Percentiles rank a stretch among this genome's conserved stretches.
phyloP scores from a whole-genome alignment of 129 eudicot species.

The Centaurea solstitialis region DNA sequence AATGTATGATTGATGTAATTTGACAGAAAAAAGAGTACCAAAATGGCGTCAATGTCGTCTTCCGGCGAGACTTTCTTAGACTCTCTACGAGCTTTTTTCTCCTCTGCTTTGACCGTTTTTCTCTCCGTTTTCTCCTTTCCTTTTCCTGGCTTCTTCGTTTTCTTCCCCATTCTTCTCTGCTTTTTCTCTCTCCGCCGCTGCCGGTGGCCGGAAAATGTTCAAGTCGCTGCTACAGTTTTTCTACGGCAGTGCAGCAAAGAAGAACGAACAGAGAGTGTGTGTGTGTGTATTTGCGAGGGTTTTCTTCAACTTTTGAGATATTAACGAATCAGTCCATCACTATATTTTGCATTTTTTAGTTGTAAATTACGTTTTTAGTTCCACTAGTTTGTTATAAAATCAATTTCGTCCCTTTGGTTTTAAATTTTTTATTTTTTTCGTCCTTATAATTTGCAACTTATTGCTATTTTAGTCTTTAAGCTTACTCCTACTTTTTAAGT shows the following conservation, averaged over 20 bases:
- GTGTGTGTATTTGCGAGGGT: conserved; percentile 30
- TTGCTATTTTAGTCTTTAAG: too few species aligned
- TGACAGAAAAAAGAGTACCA: conserved; percentile 42
- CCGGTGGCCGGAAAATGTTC: conserved; percentile 5
- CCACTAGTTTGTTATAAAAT: too few species aligned
- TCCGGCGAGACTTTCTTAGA: conserved; percentile 88
- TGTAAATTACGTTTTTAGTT: too few species aligned
- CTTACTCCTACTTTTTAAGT: too few species aligned
- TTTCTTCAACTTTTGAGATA: conserved; percentile 1
- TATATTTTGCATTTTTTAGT: background rate
- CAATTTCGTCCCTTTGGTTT: too few species aligned
- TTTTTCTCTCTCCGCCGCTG: background rate
- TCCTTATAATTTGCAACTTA: too few species aligned
- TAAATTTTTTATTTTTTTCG: too few species aligned
- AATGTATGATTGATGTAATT: background rate
- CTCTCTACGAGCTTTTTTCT: conserved; percentile 79
- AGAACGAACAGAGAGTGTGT: too few species aligned
- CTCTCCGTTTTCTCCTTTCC: conserved; percentile 96
- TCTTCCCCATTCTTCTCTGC: conserved; percentile 72
- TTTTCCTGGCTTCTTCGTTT: conserved; percentile 90
- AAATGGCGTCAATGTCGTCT: conserved; percentile 95
- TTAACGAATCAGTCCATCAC: conserved; percentile 5
- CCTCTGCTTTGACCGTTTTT: conserved; percentile 91
- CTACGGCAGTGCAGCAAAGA: conserved; percentile 21
- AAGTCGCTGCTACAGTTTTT: background rate